phyloP scores from a whole-genome alignment of 306 rosid species.

The Castanea mollissima region DNA sequence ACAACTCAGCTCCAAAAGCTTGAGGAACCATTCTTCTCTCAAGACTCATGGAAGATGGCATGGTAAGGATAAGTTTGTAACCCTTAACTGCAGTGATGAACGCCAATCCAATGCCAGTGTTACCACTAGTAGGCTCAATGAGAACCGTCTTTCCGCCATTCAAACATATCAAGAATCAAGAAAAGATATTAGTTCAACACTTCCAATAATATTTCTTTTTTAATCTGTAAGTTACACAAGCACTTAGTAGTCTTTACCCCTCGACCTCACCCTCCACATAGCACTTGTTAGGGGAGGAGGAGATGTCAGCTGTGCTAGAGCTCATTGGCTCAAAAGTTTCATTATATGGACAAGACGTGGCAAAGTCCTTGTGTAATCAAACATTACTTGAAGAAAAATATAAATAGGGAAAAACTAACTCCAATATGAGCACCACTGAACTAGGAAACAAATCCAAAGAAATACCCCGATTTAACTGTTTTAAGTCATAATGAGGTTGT shows the following conservation, averaged over 20 bases:
- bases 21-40: constrained; percentile 66
- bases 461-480: not conserved
- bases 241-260: too few species aligned
- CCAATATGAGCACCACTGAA: not conserved
- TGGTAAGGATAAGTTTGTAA: not conserved
- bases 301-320: too few species aligned
- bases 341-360: constrained; percentile 4
- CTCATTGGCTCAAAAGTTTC: not conserved
- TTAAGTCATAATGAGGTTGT: not conserved
- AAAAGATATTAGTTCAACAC: constrained; percentile 12
- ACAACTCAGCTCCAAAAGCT: constrained; percentile 85
- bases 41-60: constrained; percentile 30
- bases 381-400: not conserved
- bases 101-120: constrained; percentile 93
- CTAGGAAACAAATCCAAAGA: not conserved
- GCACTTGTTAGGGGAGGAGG: too few species aligned
- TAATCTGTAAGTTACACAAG: too few species aligned
- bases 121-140: constrained; percentile 77
- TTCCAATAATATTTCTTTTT: too few species aligned
- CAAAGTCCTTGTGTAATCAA: not conserved
- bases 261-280: too few species aligned
- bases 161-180: constrained; percentile 21
- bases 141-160: constrained; percentile 54
- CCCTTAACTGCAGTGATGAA: constrained; percentile 71
- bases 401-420: not conserved